phyloP scores from a whole-genome alignment of 257 asterid species.

The Penstemon barbatus region DNA sequence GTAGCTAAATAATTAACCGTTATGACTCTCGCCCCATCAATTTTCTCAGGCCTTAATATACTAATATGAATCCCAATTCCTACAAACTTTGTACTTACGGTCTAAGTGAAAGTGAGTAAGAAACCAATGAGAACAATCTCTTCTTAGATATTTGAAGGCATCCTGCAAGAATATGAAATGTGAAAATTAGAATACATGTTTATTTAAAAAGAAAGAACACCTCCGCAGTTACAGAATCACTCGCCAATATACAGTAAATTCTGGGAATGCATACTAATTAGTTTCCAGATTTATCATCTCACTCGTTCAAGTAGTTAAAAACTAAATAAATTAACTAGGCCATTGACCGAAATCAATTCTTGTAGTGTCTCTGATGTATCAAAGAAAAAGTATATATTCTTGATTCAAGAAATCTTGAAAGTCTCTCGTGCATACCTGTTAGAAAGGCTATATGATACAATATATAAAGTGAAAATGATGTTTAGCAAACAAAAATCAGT shows the following conservation, averaged over 20 bases:
- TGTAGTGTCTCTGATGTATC: background rate
- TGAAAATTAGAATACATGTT: background rate
- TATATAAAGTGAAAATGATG: background rate
- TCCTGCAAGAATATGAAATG: conserved; percentile 60
- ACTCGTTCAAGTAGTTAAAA: conserved; percentile 12
- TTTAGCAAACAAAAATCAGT: background rate
- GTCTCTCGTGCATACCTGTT: background rate
- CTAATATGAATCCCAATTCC: background rate
- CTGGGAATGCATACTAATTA: conserved; percentile 4
- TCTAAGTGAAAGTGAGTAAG: conserved; percentile 93
- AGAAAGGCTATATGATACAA: background rate
- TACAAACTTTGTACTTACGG: conserved; percentile 62
- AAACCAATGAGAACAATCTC: conserved; percentile 94
- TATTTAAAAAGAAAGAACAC: conserved; percentile 6
- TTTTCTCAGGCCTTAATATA: background rate
- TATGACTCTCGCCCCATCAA: background rate
- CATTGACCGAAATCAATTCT: background rate
- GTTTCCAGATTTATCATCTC: conserved; percentile 14
- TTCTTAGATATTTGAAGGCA: conserved; percentile 79
- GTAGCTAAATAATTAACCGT: background rate
- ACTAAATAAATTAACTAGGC: background rate
- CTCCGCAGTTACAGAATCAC: background rate
- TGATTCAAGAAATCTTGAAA: conserved; percentile 6
- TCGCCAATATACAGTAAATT: background rate
- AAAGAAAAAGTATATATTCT: background rate